Conservation (phyloP, 352 stramenopile genomes). For the Globisporangium middletonii region DNA sequence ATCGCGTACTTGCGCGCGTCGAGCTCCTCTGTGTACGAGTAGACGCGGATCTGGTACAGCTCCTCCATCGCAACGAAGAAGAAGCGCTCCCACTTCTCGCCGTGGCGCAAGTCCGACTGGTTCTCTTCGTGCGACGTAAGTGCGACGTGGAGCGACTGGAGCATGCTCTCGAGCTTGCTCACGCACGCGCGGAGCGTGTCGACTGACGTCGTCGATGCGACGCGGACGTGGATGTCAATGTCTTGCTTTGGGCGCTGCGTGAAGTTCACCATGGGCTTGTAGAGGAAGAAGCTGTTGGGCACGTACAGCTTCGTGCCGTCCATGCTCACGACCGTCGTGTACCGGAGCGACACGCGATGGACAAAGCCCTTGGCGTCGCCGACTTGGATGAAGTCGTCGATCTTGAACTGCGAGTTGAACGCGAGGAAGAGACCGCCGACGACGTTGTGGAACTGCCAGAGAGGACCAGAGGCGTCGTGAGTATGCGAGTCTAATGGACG, state of each 20-base stretch:
- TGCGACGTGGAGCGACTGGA: conserved; percentile 79
- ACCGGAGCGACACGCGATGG: conserved; percentile 76
- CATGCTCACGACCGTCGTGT: conserved; percentile 78
- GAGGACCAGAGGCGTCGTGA: too few species aligned
- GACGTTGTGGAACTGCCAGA: conserved; percentile 69
- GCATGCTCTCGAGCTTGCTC: conserved; percentile 60
- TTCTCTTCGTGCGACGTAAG: conserved; percentile 87
- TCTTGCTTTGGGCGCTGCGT: conserved; percentile 79
- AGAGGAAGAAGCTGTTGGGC: conserved; percentile 88
- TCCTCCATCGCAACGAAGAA: conserved; percentile 87
- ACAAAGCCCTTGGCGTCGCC: conserved; percentile 72
- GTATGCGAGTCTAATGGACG: too few species aligned
- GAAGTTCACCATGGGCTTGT: conserved; percentile 88
- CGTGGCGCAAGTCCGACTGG: conserved; percentile 64
- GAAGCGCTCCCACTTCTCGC: conserved; percentile 80
- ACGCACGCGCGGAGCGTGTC: conserved; percentile 57
- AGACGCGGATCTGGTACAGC: conserved; percentile 77
- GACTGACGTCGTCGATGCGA: conserved; percentile 50
- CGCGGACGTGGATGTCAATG: conserved; percentile 64
- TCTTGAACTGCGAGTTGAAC: conserved; percentile 88
- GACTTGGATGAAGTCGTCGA: conserved; percentile 84
- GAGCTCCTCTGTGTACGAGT: conserved; percentile 84
- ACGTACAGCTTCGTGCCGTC: conserved; percentile 79
- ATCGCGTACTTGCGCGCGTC: conserved; percentile 85
- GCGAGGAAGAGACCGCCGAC: conserved; percentile 80